Base-by-base conservation (phyloP, 2,329 filamentous ascomycete species). In the Mycosphaerella sp. region DNA sequence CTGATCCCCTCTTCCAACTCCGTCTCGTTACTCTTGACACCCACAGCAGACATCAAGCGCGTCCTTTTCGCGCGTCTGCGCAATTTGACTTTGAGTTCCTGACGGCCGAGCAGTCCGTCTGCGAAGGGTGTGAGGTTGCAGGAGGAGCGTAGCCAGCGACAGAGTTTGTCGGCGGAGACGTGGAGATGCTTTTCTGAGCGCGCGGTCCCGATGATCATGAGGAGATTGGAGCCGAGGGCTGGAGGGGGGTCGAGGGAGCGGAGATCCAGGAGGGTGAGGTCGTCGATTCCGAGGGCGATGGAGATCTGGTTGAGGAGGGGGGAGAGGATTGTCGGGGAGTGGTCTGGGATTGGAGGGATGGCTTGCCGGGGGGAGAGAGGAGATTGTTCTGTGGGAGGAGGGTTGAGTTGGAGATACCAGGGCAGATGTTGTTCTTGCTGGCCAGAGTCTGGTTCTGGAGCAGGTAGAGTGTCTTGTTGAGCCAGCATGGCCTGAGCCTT, bases 121-220 rank as follows among this genome's bases (percentile, higher is more conserved):
- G 93, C 90, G 59, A 83, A 80, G 0, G 91, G 88, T 2, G 78
- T 73, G 34, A 97, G 72, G 49, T 83, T 82, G 68, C 88, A 81
- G 10, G 82, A 79, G 37, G 79, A 82, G 46, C 89, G 79, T 40
- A 96, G 73, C 86, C 88, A 96, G 52, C 91, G 81, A 57, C 90
- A 88, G 21, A 95, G 79, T n/a, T 89, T 82, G 64, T 95, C 89
- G 0, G 90, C 89, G 1, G 88, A 88, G 17, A 95, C 85, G 65
- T 95, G 91, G 32, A 98, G 75, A 72, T 98, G 93, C 46, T 91
- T 89, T 68, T 96, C 88, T 62, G 88, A 94, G 52, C 93, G 85
- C 12, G 91, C 88, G 7, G 89, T 95, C 36, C 86, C 89, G 57
- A 98, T 82, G 27, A 98, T 72, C 93, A 97, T 97, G 48, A 98